Conservation (phyloP, 1,139 yeast species). For the Wickerhamomyces sp. region DNA sequence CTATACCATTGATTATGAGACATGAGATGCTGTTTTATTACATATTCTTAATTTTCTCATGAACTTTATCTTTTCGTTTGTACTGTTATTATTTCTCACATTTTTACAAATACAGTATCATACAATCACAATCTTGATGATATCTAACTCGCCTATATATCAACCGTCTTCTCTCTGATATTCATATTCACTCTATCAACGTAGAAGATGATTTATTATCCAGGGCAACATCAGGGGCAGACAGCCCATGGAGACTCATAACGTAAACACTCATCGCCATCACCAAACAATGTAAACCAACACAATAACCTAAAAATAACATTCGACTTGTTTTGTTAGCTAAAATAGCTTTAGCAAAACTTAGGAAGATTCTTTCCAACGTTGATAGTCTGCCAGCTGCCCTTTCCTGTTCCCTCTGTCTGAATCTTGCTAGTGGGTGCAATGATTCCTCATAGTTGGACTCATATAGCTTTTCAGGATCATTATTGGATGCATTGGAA, state of each 20-base stretch:
- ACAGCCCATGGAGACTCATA: constrained; percentile 42
- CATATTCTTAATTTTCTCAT: too few species aligned
- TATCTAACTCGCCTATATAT: too few species aligned
- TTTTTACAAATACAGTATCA: too few species aligned
- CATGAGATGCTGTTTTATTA: too few species aligned
- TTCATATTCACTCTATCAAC: constrained; percentile 1
- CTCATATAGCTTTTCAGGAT: constrained; percentile 58
- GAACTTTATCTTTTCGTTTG: too few species aligned
- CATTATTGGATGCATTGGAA: constrained; percentile 15
- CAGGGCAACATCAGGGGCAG: constrained; percentile 45
- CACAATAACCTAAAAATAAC: constrained; percentile 69
- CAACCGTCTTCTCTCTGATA: not conserved
- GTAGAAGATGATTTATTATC: too few species aligned
- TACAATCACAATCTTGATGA: too few species aligned
- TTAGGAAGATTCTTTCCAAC: constrained; percentile 71
- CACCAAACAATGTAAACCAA: constrained; percentile 70
- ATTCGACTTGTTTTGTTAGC: constrained; percentile 72
- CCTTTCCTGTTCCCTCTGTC: constrained; percentile 73
- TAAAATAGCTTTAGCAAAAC: constrained; percentile 67
- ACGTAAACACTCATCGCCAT: constrained; percentile 61
- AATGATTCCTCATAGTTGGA: constrained; percentile 70
- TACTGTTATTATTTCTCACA: too few species aligned
- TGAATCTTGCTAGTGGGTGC: constrained; percentile 81
- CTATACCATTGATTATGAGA: too few species aligned
- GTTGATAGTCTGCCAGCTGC: constrained; percentile 72